Percentiles rank a stretch among this genome's conserved stretches.
Evolutionary conservation across 2,329 filamentous ascomycete species (phyloP).

Genomic region (Dendryphion nanum): DNA sequence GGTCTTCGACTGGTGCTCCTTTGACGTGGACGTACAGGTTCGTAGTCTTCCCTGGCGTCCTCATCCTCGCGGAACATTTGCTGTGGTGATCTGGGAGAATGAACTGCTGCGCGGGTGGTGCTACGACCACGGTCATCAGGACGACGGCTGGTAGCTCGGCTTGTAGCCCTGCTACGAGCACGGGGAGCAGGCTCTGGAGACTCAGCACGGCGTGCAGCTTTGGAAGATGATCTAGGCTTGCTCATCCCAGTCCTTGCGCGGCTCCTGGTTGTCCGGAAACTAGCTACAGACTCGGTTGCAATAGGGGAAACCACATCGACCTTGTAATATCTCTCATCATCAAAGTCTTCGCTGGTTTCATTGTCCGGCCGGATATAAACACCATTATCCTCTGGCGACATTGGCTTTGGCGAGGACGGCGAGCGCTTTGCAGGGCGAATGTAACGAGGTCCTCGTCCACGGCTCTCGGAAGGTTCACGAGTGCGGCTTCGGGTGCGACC

Average conservation of each 20-base stretch:
- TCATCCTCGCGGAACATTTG: slow-evolving; percentile 66
- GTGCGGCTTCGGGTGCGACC: slow-evolving; percentile 46
- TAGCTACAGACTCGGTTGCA: slow-evolving; percentile 36
- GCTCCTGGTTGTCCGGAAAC: slow-evolving; percentile 35
- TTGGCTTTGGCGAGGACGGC: slow-evolving; percentile 86
- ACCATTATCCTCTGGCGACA: slow-evolving; percentile 80
- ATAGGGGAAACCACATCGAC: slow-evolving; percentile 34
- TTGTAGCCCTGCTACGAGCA: slow-evolving; percentile 29
- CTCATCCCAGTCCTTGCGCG: slow-evolving; percentile 30
- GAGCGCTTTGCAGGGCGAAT: slow-evolving; percentile 79
- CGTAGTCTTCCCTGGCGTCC: slow-evolving; percentile 62
- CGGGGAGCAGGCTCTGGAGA: slow-evolving; percentile 32
- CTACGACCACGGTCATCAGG: slow-evolving; percentile 36
- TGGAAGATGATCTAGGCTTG: slow-evolving; percentile 38
- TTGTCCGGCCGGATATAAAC: slow-evolving; percentile 48
- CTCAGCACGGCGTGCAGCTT: slow-evolving; percentile 30
- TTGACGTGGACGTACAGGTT: slow-evolving; percentile 51
- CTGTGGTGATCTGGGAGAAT: slow-evolving; percentile 78
- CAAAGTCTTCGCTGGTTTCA: slow-evolving; percentile 46
- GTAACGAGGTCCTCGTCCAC: slow-evolving; percentile 66
- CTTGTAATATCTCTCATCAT: slow-evolving; percentile 51
- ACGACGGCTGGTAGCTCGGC: slow-evolving; percentile 37
- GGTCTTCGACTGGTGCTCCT: slow-evolving; percentile 52
- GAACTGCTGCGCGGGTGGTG: slow-evolving; percentile 48
- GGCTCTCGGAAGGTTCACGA: slow-evolving; percentile 66